Evolutionary conservation across 805 yeast genomes (phyloP), one percentile per base, ranked within the genome.

Genomic region (Hanseniaspora occidentalis): DNA sequence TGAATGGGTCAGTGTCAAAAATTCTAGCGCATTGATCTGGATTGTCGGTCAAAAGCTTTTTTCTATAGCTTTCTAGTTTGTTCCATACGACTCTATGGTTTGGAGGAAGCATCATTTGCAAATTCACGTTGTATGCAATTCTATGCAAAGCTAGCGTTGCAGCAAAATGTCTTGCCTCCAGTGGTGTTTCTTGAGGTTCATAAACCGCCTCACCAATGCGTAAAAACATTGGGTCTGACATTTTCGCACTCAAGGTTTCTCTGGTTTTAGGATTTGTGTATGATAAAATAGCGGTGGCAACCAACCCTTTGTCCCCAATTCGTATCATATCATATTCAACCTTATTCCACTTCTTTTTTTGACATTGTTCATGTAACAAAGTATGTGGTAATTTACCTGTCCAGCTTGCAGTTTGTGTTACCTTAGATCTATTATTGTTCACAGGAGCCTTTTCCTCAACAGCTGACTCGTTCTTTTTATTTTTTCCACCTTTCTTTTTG

Each of bases 341-440:
- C 48, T 79, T 79, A 43, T 78, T 80, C 98, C 98, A 89, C 59
- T 85, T 84, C 44, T 73, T 76, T 55, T 79, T 82, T 56, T 84
- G 96, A 46, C 92, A 82, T 47, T 77, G 79, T 53, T 89, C 98
- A 52, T 84, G 84, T 4, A 89, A 68, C 14, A 89, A 60, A 0
- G 92, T 77, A 2, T 83, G 85, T 0, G 98, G 97, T 13, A 89
- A 65, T 51, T 89, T 89, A 1, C 98, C 98, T 0, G 96, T 86
- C 96, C 96, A 86, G 22, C 89, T 84, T 35, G 77, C 64, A 27
- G 80, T 71, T 13, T 81, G 78, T 0, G 82, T 70, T 0, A 77
- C 81, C n/a, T 69, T 60, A 22, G 71, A 56, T 47, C 77, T 53
- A 46, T 62, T 45, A 39, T 52, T 57, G 23, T 26, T 24, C 41